A percentile compares a stretch with the other conserved stretches of the same genome.
Evolutionary conservation across 345 rosid genomes (phyloP).

Genomic region (Cardiospermum halicacabum): DNA sequence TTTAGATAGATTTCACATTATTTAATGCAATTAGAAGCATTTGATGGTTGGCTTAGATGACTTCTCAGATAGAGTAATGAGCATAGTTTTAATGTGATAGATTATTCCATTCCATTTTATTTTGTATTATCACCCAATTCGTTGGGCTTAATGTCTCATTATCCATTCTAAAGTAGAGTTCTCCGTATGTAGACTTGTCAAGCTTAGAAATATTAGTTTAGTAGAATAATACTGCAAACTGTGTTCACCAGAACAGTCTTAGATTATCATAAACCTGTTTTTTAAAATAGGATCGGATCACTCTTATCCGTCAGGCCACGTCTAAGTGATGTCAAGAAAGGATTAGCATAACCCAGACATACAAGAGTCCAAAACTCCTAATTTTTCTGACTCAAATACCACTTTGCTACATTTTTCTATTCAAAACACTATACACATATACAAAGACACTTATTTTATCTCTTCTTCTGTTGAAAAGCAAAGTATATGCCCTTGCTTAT

Average conservation of each 20-base stretch:
- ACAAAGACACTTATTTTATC: no score
- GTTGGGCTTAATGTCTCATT: background rate
- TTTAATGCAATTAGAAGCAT: no score
- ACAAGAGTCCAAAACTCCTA: background rate
- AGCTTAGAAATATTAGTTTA: background rate
- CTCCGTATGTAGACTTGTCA: background rate
- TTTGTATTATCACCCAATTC: no score
- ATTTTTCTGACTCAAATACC: constrained; percentile 3
- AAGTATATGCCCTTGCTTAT: background rate
- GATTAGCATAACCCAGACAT: background rate
- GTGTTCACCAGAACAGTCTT: background rate
- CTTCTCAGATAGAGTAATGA: no score
- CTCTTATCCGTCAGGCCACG: background rate
- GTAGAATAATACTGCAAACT: background rate
- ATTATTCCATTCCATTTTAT: no score
- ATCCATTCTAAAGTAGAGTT: background rate
- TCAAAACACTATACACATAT: no score
- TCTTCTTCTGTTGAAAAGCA: background rate
- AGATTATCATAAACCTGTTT: background rate
- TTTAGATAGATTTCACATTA: no score
- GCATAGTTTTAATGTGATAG: no score
- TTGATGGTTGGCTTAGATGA: no score
- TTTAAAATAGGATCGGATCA: background rate
- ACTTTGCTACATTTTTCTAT: background rate
- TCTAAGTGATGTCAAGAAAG: background rate